Evolutionary conservation across 345 rosid genomes (phyloP), one percentile per base, ranked within the genome.

Genomic region (Leavenworthia alabamica): DNA sequence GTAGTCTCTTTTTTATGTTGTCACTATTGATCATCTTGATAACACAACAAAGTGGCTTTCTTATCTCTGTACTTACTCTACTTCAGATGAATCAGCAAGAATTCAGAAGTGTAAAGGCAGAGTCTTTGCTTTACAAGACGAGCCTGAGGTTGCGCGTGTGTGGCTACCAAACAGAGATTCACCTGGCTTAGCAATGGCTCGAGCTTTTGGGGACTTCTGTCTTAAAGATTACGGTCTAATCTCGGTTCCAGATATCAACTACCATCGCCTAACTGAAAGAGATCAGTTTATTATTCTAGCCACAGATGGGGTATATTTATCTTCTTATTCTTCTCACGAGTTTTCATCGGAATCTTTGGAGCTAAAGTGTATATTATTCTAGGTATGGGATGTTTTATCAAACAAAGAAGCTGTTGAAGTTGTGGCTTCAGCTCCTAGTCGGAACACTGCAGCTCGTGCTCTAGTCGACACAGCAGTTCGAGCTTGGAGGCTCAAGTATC

Each of bases 171-270:
- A 88, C 73, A 84, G 77, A 28, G 90, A 91, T 69, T 86, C 98
- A 47, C 98, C 98, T 56, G 98, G 98, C 60, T 69, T 91, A 66
- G 96, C 98, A 23, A 91, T 91, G 98, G 96, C 98, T 62, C 86
- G 98, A 79, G 98, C 98, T 60, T 88, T 91, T 70, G 98, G 98
- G 20, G 98, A 91, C 75, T 91, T 91, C 73, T 91, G 98, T 75
- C 83, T 91, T 24, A 91, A 88, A 72, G 95, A 91, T 81, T 91
- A 86, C 60, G 98, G 98, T 58, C 70, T 91, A 68, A 91, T 88
- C 72, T 88, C 98, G 2, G 82, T 83, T 35, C 98, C 95, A 4
- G 98, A 91, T 79, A 68, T 91, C 62, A 82, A 68, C 74, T 80
- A 86, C 60, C 90, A 71, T 17, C 72, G 62, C 56, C 85, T 91